Conservation (phyloP, 148 eudicot genomes). For the Polygonum aviculare region DNA sequence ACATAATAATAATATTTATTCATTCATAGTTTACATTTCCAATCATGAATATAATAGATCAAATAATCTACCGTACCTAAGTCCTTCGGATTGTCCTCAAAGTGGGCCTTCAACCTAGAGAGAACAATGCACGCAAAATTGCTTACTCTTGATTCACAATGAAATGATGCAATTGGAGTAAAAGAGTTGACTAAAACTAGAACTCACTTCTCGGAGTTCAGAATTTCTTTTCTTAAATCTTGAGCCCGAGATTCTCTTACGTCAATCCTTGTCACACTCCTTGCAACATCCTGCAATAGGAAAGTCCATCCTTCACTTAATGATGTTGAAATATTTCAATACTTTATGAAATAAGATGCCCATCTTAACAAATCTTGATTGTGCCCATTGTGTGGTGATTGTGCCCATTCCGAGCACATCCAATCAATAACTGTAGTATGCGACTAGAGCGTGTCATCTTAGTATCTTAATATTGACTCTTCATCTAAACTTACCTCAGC, state of each 20-base stretch:
- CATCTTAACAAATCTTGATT: neutral
- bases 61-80: conserved; percentile 38
- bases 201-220: conserved; percentile 82
- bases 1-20: neutral
- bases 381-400: neutral
- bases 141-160: neutral
- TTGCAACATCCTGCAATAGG: conserved; percentile 64
- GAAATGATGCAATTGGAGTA: neutral
- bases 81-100: conserved; percentile 77
- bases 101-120: conserved; percentile 77
- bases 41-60: neutral
- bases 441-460: neutral
- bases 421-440: neutral
- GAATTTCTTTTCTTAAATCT: conserved; percentile 84
- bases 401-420: neutral
- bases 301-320: neutral
- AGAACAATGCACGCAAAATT: neutral
- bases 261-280: conserved; percentile 82
- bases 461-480: neutral
- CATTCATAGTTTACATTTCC: neutral
- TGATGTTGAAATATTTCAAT: neutral
- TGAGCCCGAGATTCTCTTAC: conserved; percentile 88
- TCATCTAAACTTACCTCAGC: conserved; percentile 54
- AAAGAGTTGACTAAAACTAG: neutral
- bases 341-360: neutral